These are phyloP conservation scores for Neonectria neomacrospora DNA, from an alignment of 2,329 filamentous ascomycete species.

Conservation along the genomic window DNA sequence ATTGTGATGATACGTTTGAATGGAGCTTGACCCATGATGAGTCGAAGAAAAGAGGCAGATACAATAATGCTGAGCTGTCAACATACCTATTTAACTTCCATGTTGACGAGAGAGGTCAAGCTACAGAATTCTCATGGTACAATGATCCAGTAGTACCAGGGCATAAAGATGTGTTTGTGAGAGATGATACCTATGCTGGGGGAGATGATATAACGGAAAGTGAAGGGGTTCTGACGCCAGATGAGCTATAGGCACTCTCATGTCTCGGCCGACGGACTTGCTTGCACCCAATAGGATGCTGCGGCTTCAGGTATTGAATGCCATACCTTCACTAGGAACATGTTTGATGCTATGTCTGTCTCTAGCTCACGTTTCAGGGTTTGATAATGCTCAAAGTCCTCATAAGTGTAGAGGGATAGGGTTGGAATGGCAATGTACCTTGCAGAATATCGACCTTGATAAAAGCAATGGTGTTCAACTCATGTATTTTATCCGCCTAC, in stretches of 20 bases:
- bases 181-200: neutral
- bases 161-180: neutral
- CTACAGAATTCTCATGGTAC: neutral
- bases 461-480: no score
- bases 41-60: slow-evolving; percentile 5
- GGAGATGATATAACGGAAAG: neutral
- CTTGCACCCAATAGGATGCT: neutral
- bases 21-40: neutral
- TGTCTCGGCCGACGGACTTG: neutral
- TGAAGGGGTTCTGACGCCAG: neutral
- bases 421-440: no score
- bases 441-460: no score
- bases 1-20: neutral
- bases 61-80: neutral
- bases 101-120: neutral
- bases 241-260: neutral
- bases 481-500: no score
- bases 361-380: no score
- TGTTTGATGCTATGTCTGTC: no score
- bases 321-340: no score
- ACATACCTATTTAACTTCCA: neutral
- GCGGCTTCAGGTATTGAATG: no score
- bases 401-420: no score
- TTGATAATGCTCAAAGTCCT: no score
- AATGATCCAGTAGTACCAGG: neutral